Conservation (phyloP, 371 early-diverging fungal genomes). For the Nosema muscidifuracis region DNA sequence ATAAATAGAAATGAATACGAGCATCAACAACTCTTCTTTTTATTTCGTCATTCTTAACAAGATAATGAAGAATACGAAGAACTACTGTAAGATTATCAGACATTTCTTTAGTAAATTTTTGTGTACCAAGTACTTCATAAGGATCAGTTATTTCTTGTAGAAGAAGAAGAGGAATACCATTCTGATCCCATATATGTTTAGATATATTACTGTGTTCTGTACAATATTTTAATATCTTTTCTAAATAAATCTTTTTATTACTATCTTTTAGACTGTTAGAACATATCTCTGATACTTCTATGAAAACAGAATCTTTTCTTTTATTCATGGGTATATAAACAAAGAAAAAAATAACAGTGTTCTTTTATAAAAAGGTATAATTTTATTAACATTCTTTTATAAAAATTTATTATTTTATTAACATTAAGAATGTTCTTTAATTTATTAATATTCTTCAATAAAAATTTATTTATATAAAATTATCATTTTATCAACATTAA, state of each 20-base stretch:
- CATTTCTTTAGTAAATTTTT: conserved; percentile 1
- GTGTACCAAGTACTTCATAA: conserved; percentile 37
- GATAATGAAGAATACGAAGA: conserved; percentile 33
- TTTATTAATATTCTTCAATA: too few species aligned
- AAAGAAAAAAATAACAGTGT: neutral
- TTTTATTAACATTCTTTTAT: too few species aligned
- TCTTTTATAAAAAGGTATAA: too few species aligned
- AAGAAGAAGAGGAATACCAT: conserved; percentile 47
- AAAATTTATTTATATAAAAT: too few species aligned
- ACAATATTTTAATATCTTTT: conserved; percentile 10
- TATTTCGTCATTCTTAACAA: conserved; percentile 66
- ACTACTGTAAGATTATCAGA: conserved; percentile 10
- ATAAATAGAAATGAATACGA: conserved; percentile 86
- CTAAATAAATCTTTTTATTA: conserved; percentile 1
- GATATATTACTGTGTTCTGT: neutral
- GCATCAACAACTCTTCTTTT: conserved; percentile 76
- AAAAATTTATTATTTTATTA: too few species aligned
- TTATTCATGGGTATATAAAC: neutral
- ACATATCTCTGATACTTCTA: conserved; percentile 7
- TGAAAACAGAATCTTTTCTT: neutral
- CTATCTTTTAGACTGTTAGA: neutral
- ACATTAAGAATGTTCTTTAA: too few species aligned
- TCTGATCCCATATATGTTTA: conserved; percentile 9
- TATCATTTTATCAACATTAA: too few species aligned
- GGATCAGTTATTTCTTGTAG: conserved; percentile 50